phyloP scores from a whole-genome alignment of 441 rosid species.

The Pelargonium australe region DNA sequence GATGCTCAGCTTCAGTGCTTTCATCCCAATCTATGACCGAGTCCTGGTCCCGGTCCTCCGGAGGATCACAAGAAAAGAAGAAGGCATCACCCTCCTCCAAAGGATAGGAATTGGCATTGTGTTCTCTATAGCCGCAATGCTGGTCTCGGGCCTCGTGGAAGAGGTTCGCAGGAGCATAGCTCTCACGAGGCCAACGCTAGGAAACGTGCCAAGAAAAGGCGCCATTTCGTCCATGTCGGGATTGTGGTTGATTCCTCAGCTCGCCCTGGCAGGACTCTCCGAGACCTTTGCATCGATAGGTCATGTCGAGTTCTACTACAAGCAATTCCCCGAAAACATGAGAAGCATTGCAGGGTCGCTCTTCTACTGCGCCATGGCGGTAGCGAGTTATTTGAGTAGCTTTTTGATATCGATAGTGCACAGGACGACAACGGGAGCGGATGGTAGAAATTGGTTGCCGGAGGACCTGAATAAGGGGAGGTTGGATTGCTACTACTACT shows the following conservation, averaged over 20 bases:
- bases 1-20: constrained; percentile 53
- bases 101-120: constrained; percentile 60
- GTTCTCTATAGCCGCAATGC: constrained; percentile 35
- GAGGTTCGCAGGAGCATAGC: constrained; percentile 45
- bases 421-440: constrained; percentile 34
- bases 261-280: constrained; percentile 50
- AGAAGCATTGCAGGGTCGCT: constrained; percentile 72
- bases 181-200: constrained; percentile 51
- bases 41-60: constrained; percentile 46
- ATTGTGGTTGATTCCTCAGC: constrained; percentile 65
- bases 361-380: constrained; percentile 49
- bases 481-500: constrained; percentile 52
- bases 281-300: constrained; percentile 58
- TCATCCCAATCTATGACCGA: constrained; percentile 61
- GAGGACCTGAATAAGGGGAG: constrained; percentile 77
- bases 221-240: constrained; percentile 71
- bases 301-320: constrained; percentile 64
- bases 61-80: constrained; percentile 53
- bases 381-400: constrained; percentile 52
- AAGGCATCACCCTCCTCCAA: constrained; percentile 63
- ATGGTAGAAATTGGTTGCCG: constrained; percentile 58
- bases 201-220: constrained; percentile 55
- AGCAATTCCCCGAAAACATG: constrained; percentile 85
- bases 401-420: constrained; percentile 57
- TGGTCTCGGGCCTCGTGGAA: constrained; percentile 53